Evolutionary conservation across 2,329 filamentous ascomycete genomes (phyloP), one percentile per base, ranked within the genome.

Genomic region (Fusarium annulatum): DNA sequence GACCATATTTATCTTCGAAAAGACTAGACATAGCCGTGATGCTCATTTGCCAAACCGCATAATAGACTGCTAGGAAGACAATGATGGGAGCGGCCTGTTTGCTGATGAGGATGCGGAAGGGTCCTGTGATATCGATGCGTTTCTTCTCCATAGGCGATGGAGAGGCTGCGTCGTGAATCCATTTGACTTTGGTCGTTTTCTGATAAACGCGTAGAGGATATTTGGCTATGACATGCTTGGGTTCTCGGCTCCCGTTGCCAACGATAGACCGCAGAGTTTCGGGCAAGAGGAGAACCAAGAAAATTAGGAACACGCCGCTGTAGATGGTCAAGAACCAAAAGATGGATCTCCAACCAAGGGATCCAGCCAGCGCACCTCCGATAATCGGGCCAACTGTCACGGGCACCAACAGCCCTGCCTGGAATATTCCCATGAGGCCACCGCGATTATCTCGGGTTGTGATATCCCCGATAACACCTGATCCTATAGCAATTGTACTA

Each of bases 41-140:
- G 72, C 83, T 85, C 85, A 88, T 88, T 63, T 88, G 86, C 85
- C 86, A 89, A 12, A 87, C 84, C 2, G 86, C 82, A 64, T 88
- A 89, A 77, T 87, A 85, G 6, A 88, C 74, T 0, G 84, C 85
- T 8, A 88, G 81, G 58, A 86, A 88, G 21, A 85, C 7, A 36
- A 88, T 84, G 10, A 86, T 83, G 0, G 83, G 82, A 0, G 83
- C 79, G 0, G 85, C 83, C 2, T 84, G 79, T 43, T 83, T 85
- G 76, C 80, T 84, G 26, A 83, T 46, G 7, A 88, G 81, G n/a
- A 88, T 86, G 2, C 83, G 82, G 3, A 88, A 74, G 0, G 86
- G 84, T 0, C 84, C 85, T 0, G 82, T 75, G 2, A 88, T 43
- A 69, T 88, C 84, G 36, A 89, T 78, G 0, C 51, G 72, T 55